Conservation (phyloP, 179 eudicot species). For the Beta corolliflora region DNA sequence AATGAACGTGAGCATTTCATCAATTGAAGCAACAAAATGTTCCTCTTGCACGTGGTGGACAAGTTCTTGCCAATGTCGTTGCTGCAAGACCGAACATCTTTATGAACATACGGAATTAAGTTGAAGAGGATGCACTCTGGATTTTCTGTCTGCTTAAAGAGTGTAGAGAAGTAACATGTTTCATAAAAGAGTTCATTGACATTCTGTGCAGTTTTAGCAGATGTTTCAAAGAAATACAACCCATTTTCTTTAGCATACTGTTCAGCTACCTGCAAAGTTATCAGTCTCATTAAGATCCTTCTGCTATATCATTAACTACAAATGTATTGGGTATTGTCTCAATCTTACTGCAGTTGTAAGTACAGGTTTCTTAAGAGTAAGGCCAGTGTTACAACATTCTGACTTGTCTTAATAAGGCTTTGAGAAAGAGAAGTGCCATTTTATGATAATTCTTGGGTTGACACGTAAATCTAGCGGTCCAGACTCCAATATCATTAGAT, state of each 20-base stretch:
- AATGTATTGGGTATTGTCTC: slow-evolving; percentile 12
- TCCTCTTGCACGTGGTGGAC: slow-evolving; percentile 39
- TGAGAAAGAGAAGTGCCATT: no score
- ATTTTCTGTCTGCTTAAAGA: not conserved
- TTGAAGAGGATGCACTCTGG: no score
- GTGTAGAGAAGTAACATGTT: slow-evolving; percentile 41
- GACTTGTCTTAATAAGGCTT: no score
- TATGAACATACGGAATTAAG: no score
- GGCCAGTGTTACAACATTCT: no score
- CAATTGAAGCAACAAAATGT: slow-evolving; percentile 55
- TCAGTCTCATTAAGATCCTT: not conserved
- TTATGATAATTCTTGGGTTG: no score
- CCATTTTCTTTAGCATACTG: slow-evolving; percentile 70
- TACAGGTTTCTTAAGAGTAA: no score
- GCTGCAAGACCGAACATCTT: slow-evolving; percentile 44
- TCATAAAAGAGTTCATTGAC: slow-evolving; percentile 73
- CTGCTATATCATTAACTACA: not conserved
- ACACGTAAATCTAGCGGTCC: no score
- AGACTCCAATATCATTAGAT: no score
- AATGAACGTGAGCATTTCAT: slow-evolving; percentile 19
- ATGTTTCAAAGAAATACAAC: slow-evolving; percentile 63
- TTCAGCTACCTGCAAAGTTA: slow-evolving; percentile 60
- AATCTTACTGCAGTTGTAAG: no score
- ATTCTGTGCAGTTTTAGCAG: slow-evolving; percentile 74
- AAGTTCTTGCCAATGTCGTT: slow-evolving; percentile 46